Base-by-base conservation (phyloP, 441 rosid genomes). In the Erysimum pusillum region DNA sequence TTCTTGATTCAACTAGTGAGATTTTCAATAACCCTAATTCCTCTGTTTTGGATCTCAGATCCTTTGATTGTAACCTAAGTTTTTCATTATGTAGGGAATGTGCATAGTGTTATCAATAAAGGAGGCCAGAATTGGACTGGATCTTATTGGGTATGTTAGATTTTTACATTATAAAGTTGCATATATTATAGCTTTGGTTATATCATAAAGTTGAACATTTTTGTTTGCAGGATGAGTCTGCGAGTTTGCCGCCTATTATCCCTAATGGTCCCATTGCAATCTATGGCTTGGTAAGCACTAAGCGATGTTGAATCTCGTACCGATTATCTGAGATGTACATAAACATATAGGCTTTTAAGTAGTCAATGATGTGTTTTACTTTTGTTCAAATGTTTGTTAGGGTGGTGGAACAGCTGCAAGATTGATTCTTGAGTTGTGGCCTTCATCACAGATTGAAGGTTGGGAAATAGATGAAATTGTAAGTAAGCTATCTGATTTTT, bases 361-460 rank as follows among this genome's bases (percentile, higher is more conserved):
- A 35, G 12, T 38, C 12, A 38, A 9, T 38, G 42, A 38, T 38
- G 42, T 76, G 22, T 9, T n/a, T 35, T 42, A 32, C 9, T 53
- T 62, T 56, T 36, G 58, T 54, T 48, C 38, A 57, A 69, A 12
- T 57, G 59, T 53, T 35, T 48, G 10, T 15, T 61, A 89, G 94
- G 94, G 95, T 32, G 98, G 92, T 70, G 98, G 98, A 75, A 91
- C 98, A 20, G 91, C 91, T 60, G 98, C 96, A 15, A 91, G 85
- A 76, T 71, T 91, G 83, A 88, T 91, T 87, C 98, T 91, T 78
- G 82, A 86, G 22, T 61, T 81, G 42, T 90, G 92, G 93, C 98
- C 97, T 80, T 84, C 89, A 9, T 56, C 86, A 76, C 75, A 80
- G 82, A 85, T 94, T 79, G 85, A 91, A 67, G 97, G 97, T 57